Conservation (phyloP, 192 early-diverging fungal species). For the Nowakowskiella sp. region DNA sequence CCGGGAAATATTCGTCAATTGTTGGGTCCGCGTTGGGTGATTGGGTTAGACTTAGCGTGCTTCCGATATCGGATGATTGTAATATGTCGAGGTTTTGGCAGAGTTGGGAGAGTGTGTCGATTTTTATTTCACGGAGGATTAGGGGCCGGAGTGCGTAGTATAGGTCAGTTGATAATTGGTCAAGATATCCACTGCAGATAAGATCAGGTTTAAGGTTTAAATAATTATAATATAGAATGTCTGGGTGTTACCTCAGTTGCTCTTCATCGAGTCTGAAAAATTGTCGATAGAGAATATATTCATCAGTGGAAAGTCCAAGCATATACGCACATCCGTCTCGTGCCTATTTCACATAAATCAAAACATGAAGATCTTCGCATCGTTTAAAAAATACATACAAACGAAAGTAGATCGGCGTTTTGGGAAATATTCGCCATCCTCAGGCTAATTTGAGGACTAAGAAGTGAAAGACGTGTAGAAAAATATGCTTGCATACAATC, state of each 20-base stretch:
- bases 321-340: conserved; percentile 77
- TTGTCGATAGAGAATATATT: conserved; percentile 67
- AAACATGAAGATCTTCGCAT: neutral
- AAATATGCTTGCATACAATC: conserved; percentile 77
- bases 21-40: conserved; percentile 1
- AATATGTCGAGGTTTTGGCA: conserved; percentile 61
- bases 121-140: conserved; percentile 77
- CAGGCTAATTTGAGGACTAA: conserved; percentile 56
- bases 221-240: neutral
- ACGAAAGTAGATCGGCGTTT: conserved; percentile 6
- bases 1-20: neutral
- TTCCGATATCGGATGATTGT: conserved; percentile 15
- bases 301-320: conserved; percentile 75
- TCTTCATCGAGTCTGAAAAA: conserved; percentile 72
- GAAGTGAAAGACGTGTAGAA: conserved; percentile 53
- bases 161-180: conserved; percentile 61
- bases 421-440: conserved; percentile 14
- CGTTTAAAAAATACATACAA: neutral
- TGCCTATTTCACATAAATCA: conserved; percentile 33
- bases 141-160: conserved; percentile 81
- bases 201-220: neutral
- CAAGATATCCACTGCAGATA: conserved; percentile 58
- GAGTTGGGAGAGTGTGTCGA: conserved; percentile 74
- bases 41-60: neutral
- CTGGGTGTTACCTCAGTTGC: conserved; percentile 67